Conservation (phyloP, 1,284 basidiomycete genomes). For the Volvariella surrecta region DNA sequence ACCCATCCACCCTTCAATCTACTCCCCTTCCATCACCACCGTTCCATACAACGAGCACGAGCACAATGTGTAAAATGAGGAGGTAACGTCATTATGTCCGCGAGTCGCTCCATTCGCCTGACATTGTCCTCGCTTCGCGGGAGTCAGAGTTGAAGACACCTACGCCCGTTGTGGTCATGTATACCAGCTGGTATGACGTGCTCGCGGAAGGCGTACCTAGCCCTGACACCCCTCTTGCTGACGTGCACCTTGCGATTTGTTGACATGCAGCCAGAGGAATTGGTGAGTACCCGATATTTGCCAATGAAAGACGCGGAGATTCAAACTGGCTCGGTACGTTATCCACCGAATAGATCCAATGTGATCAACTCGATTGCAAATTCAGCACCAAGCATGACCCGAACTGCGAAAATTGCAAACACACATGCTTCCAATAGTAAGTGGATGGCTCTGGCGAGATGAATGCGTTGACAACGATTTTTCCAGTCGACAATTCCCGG, state of each 20-base stretch:
- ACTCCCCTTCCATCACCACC: no score
- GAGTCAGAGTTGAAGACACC: slow-evolving; percentile 42
- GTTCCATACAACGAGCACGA: neutral
- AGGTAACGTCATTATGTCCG: neutral
- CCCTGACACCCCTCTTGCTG: no score
- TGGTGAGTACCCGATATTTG: no score
- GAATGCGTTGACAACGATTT: slow-evolving; percentile 8
- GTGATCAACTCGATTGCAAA: slow-evolving; percentile 56
- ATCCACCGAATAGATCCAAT: slow-evolving; percentile 28
- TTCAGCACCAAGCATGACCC: slow-evolving; percentile 58
- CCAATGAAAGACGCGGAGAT: slow-evolving; percentile 4
- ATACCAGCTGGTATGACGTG: slow-evolving; percentile 36
- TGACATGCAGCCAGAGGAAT: no score
- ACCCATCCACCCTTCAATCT: neutral
- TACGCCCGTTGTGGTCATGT: slow-evolving; percentile 50
- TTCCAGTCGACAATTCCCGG: slow-evolving; percentile 58
- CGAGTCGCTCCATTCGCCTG: neutral
- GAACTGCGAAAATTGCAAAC: slow-evolving; percentile 49
- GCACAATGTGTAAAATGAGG: neutral
- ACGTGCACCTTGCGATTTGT: no score
- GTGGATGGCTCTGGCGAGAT: slow-evolving; percentile 17
- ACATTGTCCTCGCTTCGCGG: slow-evolving; percentile 8
- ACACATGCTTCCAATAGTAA: slow-evolving; percentile 74
- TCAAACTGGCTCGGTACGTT: slow-evolving; percentile 5
- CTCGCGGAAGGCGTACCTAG: no score